Evolutionary conservation across 1,284 basidiomycete species (phyloP).

Genomic region (Polyporus tsugae): DNA sequence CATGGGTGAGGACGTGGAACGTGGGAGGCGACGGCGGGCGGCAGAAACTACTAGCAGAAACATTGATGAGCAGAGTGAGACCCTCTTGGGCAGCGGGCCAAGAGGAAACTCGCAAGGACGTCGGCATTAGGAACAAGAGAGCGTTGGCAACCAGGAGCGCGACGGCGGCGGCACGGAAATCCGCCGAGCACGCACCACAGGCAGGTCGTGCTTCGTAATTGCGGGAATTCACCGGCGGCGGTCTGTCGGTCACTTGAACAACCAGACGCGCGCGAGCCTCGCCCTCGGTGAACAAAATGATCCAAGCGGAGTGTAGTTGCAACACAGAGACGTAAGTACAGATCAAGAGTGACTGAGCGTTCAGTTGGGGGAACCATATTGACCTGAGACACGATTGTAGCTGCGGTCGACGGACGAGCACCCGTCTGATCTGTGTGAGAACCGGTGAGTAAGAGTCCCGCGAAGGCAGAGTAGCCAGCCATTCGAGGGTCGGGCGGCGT

Average conservation of each 20-base stretch:
- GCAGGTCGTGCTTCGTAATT: neutral
- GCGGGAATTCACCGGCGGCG: neutral
- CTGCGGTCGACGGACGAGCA: conserved; percentile 2
- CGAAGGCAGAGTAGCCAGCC: neutral
- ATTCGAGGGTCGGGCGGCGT: neutral
- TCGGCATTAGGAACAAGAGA: neutral
- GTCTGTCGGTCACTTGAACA: conserved; percentile 1
- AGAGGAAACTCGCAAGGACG: neutral
- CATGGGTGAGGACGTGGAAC: neutral
- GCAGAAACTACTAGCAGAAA: neutral
- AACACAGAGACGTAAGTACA: neutral
- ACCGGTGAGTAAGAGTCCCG: neutral
- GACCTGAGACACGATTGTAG: conserved; percentile 6
- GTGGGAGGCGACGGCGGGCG: neutral
- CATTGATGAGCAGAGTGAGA: neutral
- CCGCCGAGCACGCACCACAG: neutral
- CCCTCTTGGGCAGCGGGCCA: neutral
- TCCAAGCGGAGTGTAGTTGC: neutral
- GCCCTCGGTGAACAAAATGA: neutral
- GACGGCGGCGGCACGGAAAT: conserved; percentile 8
- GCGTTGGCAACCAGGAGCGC: neutral
- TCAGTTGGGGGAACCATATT: neutral
- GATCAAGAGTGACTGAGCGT: neutral
- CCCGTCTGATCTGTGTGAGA: neutral
- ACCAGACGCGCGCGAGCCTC: neutral